Evolutionary conservation across 2,329 filamentous ascomycete species (phyloP).

Genomic region (Apiospora sp.): DNA sequence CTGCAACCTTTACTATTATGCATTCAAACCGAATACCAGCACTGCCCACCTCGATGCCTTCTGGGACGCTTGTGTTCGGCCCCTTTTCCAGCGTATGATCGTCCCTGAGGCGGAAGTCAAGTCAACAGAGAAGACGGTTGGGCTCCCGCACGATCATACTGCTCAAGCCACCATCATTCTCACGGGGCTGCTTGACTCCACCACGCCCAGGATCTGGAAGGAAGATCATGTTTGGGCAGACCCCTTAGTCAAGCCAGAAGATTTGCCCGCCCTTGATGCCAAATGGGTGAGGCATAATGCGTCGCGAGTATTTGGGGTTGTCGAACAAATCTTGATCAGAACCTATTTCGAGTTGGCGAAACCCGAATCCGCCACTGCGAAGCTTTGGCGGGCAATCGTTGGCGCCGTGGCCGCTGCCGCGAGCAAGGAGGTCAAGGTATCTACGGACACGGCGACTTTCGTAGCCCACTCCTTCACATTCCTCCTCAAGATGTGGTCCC

Average conservation of each 20-base stretch:
- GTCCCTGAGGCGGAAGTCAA: conserved; percentile 40
- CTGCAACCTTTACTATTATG: conserved; percentile 84
- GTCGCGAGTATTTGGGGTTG: conserved; percentile 67
- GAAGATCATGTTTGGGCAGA: conserved; percentile 73
- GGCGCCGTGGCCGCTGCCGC: conserved; percentile 71
- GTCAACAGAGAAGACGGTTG: conserved; percentile 43
- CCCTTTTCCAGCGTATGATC: conserved; percentile 68
- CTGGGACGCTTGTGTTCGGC: conserved; percentile 79
- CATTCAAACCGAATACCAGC: conserved; percentile 74
- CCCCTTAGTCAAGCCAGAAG: conserved; percentile 68
- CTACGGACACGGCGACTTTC: conserved; percentile 81
- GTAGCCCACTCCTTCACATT: conserved; percentile 76
- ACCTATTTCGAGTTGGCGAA: conserved; percentile 70
- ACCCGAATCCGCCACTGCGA: conserved; percentile 59
- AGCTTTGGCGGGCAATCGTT: conserved; percentile 69
- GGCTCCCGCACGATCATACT: conserved; percentile 54
- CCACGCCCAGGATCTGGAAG: conserved; percentile 71
- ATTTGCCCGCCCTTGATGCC: conserved; percentile 83
- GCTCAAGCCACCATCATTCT: conserved; percentile 74
- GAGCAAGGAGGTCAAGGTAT: conserved; percentile 88
- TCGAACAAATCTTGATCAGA: conserved; percentile 66
- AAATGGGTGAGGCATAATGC: conserved; percentile 86
- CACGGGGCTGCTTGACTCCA: conserved; percentile 72
- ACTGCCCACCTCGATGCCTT: conserved; percentile 73
- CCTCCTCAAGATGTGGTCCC: conserved; percentile 73